Evolutionary conservation across 148 eudicot genomes (phyloP), one percentile per base, ranked within the genome.

Genomic region (Camellia granthamiana): DNA sequence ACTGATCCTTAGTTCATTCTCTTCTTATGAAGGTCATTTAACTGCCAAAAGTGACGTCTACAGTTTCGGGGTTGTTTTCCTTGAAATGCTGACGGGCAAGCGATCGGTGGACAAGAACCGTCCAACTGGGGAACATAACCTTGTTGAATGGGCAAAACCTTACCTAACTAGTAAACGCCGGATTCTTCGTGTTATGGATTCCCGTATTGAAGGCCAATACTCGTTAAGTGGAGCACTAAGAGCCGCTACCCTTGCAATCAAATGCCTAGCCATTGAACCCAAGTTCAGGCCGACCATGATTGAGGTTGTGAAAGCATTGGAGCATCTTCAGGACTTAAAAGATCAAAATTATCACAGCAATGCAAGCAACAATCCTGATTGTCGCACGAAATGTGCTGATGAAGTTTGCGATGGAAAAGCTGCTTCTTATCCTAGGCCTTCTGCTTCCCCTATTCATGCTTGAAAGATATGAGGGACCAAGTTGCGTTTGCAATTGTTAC

Each of bases 21-120:
- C 69, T 65, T 41, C 63, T 75, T 72, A 47, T 84, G 83, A 66
- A 95, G 99, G 99, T 55, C 99, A 86, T 78, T 83, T 96, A 56
- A 92, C 99, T 9, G 63, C 91, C 2, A 92, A 81, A 83, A 96
- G 97, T 60, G 98, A 96, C 77, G 87, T 96, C 19, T 96, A 91
- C 75, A 94, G 99, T 74, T 96, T 92, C 5, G 99, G 99, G 21
- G 94, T 96, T 3, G 97, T 96, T 79, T 92, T 96, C 38, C 93
- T 96, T 0, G 99, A 96, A 80, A 84, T 96, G 72, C 55, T 96
- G 80, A 86, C 98, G 0, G 99, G 99, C 58, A 86, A 85, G 41
- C 88, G 98, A 41, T 94, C 85, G 1, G 42, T 93, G n/a, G 99
- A 96, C 89, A 87, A 81, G 63, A 91, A 89, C 71, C 90, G 89